Percentiles rank a stretch among this genome's conserved stretches.
phyloP scores from a whole-genome alignment of 2,329 filamentous ascomycete species.

The Exophiala dermatitidis region DNA sequence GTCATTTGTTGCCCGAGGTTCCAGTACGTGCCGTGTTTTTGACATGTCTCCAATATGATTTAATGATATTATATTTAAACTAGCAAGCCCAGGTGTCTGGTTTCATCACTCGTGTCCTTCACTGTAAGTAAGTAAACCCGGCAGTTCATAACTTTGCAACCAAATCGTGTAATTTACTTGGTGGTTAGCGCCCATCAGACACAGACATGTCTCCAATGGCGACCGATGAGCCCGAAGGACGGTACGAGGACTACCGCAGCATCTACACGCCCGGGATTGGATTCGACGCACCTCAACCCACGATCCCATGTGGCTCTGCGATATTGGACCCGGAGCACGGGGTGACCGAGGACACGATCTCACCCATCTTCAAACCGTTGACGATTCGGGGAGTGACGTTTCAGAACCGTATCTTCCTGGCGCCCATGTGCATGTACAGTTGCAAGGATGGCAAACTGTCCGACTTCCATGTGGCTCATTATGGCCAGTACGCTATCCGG shows the following conservation, averaged over 20 bases:
- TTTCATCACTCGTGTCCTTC: no score
- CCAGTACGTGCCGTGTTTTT: no score
- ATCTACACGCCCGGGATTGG: not conserved
- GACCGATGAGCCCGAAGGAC: not conserved
- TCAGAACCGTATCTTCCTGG: constrained; percentile 47
- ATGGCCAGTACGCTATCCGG: constrained; percentile 34
- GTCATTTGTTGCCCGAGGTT: no score
- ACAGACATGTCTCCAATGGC: not conserved
- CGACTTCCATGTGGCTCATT: constrained; percentile 39
- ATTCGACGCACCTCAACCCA: not conserved
- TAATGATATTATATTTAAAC: no score
- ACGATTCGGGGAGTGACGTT: constrained; percentile 47
- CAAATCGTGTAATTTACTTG: no score
- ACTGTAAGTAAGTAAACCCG: no score
- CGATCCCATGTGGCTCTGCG: not conserved
- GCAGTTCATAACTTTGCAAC: no score
- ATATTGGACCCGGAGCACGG: not conserved
- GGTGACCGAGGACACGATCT: not conserved
- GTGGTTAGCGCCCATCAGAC: no score
- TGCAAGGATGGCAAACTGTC: constrained; percentile 36
- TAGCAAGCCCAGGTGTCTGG: no score
- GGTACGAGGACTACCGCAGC: not conserved
- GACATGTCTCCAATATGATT: no score
- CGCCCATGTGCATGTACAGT: constrained; percentile 53
- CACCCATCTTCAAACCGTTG: constrained; percentile 35